Percentiles rank a stretch among this genome's conserved stretches.
These are phyloP conservation scores for Mycena albidolilacea DNA, from an alignment of 768 basidiomycete genomes.

Conservation along the genomic window DNA sequence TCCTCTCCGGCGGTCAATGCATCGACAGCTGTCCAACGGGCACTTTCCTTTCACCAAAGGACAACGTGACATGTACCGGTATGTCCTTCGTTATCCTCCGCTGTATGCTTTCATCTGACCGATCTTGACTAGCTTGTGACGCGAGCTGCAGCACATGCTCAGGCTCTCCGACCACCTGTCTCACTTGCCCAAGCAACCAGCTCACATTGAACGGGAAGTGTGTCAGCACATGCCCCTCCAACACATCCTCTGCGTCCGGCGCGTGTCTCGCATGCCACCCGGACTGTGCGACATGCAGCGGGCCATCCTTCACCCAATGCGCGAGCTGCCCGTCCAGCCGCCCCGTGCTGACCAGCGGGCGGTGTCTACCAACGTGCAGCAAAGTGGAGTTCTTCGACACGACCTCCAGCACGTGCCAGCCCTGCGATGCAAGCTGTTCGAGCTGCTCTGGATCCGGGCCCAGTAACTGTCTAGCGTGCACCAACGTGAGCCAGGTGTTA, in stretches of 20 bases:
- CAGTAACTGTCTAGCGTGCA: conserved; percentile 81
- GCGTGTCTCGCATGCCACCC: conserved; percentile 86
- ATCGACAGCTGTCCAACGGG: conserved; percentile 80
- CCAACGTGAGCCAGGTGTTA: conserved; percentile 73
- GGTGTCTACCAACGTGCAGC: conserved; percentile 85
- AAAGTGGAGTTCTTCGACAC: conserved; percentile 81
- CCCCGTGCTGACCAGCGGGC: conserved; percentile 81
- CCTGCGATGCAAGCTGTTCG: conserved; percentile 84
- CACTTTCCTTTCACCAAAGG: conserved; percentile 78
- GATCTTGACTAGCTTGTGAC: conserved; percentile 66
- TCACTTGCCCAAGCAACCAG: conserved; percentile 77
- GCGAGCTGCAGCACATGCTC: conserved; percentile 81
- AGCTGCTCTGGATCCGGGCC: conserved; percentile 82
- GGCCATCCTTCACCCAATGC: conserved; percentile 85
- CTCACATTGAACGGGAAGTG: conserved; percentile 84
- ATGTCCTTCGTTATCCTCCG: conserved; percentile 45
- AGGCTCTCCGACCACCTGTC: conserved; percentile 77
- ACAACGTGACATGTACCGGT: conserved; percentile 85
- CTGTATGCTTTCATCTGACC: conserved; percentile 21
- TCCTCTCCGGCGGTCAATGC: conserved; percentile 80
- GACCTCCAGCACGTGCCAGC: conserved; percentile 72
- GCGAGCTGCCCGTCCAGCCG: conserved; percentile 75
- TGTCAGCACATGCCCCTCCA: conserved; percentile 80
- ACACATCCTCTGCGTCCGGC: conserved; percentile 75
- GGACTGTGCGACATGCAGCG: conserved; percentile 88